Evolutionary conservation across 495 filamentous ascomycete species (phyloP).

Genomic region (Talaromyces wortmannii): DNA sequence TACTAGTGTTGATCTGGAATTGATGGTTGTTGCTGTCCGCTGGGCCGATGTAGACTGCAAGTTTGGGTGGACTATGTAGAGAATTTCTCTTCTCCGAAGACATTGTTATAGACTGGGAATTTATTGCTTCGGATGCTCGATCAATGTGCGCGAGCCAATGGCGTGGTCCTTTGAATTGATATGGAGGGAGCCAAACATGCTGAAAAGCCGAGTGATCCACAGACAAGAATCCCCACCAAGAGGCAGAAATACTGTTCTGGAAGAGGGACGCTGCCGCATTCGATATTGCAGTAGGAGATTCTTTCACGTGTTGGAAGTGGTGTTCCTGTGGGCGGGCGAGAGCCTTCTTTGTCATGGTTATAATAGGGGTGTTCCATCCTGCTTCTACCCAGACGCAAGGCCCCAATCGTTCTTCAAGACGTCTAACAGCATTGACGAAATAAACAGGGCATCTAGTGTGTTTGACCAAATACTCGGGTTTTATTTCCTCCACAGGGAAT

Average conservation of each 20-base stretch:
- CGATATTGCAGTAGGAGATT: slow-evolving; percentile 14
- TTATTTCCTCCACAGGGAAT: slow-evolving; percentile 21
- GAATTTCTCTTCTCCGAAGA: too few relatives aligned
- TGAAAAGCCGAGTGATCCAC: neutral
- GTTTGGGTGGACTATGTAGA: too few relatives aligned
- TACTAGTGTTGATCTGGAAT: slow-evolving; percentile 3
- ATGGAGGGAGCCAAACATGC: slow-evolving; percentile 8
- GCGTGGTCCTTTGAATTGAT: slow-evolving; percentile 6
- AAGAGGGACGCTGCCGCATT: neutral
- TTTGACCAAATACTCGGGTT: slow-evolving; percentile 25
- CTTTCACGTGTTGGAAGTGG: slow-evolving; percentile 34
- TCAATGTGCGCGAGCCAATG: slow-evolving; percentile 8
- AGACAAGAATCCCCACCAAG: neutral
- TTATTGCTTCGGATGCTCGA: neutral
- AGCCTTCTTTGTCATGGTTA: slow-evolving; percentile 29
- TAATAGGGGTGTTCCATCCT: slow-evolving; percentile 40
- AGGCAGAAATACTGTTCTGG: neutral
- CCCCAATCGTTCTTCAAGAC: slow-evolving; percentile 25
- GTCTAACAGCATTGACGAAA: slow-evolving; percentile 38
- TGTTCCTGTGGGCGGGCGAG: slow-evolving; percentile 6
- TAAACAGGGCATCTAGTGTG: slow-evolving; percentile 45
- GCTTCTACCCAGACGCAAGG: slow-evolving; percentile 44
- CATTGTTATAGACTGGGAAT: too few relatives aligned
- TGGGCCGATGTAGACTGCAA: neutral
- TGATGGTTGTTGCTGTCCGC: neutral